phyloP scores from a whole-genome alignment of 352 stramenopile genomes.

The Pythium rishiriense region DNA sequence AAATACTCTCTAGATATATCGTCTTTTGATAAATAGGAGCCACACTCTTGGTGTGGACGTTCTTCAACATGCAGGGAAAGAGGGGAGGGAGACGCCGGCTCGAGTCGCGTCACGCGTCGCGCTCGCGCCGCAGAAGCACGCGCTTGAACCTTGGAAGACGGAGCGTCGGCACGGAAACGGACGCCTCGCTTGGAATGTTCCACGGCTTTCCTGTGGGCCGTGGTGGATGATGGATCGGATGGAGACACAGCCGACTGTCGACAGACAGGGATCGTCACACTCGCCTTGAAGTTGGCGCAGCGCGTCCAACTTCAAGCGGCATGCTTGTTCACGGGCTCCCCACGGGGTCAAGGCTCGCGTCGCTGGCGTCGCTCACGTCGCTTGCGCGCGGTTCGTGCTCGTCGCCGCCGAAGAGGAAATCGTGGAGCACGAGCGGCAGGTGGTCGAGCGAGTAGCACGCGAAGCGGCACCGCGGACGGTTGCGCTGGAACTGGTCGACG shows the following conservation, averaged over 20 bases:
- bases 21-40: slow-evolving; percentile 14
- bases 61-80: slow-evolving; percentile 7
- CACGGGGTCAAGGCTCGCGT: not conserved
- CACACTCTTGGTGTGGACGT: not conserved
- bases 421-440: slow-evolving; percentile 40
- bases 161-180: not conserved
- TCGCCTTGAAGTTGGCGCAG: slow-evolving; percentile 1
- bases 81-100: no score
- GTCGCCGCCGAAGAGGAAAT: slow-evolving; percentile 18
- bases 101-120: not conserved
- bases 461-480: slow-evolving; percentile 41
- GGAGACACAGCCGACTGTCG: not conserved
- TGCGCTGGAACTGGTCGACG: slow-evolving; percentile 47
- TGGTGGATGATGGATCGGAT: not conserved
- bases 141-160: not conserved
- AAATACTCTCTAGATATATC: slow-evolving; percentile 1
- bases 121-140: not conserved
- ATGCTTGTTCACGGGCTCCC: no score
- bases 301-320: slow-evolving; percentile 4
- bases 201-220: slow-evolving; percentile 8
- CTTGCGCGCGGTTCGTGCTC: slow-evolving; percentile 6
- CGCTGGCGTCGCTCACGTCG: not conserved
- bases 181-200: slow-evolving; percentile 10
- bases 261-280: not conserved
- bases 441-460: slow-evolving; percentile 49